A percentile compares a stretch with the other conserved stretches of the same genome.
Conservation (phyloP, 148 eudicot genomes). For the Cornus kousa region DNA sequence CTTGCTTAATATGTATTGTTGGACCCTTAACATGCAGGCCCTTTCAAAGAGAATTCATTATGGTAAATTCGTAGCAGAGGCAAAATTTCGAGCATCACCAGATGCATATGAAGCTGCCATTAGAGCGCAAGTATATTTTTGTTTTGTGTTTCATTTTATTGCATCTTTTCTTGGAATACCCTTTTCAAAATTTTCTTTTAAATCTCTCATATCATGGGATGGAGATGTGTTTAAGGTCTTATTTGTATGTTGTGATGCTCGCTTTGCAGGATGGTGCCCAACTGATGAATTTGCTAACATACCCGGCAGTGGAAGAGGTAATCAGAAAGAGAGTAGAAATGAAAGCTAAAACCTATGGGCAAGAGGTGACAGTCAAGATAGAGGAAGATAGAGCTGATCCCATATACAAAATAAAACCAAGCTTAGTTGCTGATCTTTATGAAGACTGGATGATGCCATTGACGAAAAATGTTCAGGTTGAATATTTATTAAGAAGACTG, state of each 20-base stretch:
- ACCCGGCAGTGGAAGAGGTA: conserved; percentile 59
- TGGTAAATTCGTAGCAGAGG: conserved; percentile 85
- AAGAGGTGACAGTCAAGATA: conserved; percentile 37
- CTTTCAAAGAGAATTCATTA: conserved; percentile 82
- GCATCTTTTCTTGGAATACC: neutral
- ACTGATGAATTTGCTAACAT: conserved; percentile 66
- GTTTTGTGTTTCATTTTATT: too few species aligned
- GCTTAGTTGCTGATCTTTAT: conserved; percentile 66
- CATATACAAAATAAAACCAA: conserved; percentile 64
- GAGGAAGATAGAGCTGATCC: conserved; percentile 32
- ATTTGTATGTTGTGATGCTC: neutral
- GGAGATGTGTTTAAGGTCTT: neutral
- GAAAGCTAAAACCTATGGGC: conserved; percentile 62
- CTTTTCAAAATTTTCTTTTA: neutral
- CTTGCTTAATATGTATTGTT: neutral
- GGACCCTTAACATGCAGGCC: conserved; percentile 33
- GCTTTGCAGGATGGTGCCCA: conserved; percentile 45
- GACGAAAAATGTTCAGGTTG: conserved; percentile 77
- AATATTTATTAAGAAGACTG: conserved; percentile 67
- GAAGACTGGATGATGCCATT: conserved; percentile 87
- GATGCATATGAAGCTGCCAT: conserved; percentile 60
- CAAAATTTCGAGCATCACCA: conserved; percentile 72
- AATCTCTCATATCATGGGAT: neutral
- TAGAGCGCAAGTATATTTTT: conserved; percentile 42
- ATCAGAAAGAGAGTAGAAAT: conserved; percentile 62